Percentiles rank a stretch among this genome's conserved stretches.
Conservation (phyloP, 1,284 basidiomycete genomes). For the Lentinula novae-zelandiae region DNA sequence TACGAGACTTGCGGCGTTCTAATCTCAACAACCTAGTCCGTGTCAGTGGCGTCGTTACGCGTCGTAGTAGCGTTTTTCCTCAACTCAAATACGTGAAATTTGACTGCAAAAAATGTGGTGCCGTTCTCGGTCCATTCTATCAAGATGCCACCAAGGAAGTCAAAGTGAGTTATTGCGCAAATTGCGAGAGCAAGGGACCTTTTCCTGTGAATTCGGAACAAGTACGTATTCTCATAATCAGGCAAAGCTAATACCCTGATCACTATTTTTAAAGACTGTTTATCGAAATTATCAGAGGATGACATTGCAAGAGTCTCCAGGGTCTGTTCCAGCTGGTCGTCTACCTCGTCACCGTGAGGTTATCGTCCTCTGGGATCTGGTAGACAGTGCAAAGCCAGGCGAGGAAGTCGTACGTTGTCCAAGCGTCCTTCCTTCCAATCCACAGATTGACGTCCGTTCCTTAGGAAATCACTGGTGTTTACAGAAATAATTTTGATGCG, state of each 20-base stretch:
- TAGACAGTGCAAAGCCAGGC: conserved; percentile 96
- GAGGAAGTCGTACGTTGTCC: conserved; percentile 83
- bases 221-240: conserved; percentile 36
- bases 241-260: not conserved
- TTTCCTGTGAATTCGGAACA: conserved; percentile 97
- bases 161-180: conserved; percentile 90
- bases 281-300: conserved; percentile 99
- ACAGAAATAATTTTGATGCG: conserved; percentile 98
- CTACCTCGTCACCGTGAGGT: conserved; percentile 96
- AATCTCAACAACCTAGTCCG: conserved; percentile 96
- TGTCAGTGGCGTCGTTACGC: conserved; percentile 95
- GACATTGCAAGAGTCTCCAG: conserved; percentile 98
- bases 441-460: conserved; percentile 16
- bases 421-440: not conserved
- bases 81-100: conserved; percentile 99
- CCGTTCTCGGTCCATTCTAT: conserved; percentile 93
- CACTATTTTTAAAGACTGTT: conserved; percentile 64
- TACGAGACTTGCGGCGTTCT: conserved; percentile 90
- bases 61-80: conserved; percentile 95
- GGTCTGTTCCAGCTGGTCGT: conserved; percentile 95
- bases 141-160: conserved; percentile 96
- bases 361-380: conserved; percentile 95
- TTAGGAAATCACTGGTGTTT: conserved; percentile 94
- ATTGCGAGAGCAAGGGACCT: conserved; percentile 92
- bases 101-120: conserved; percentile 92